Conservation (phyloP, 768 basidiomycete species). For the Thelephora ganbajun region DNA sequence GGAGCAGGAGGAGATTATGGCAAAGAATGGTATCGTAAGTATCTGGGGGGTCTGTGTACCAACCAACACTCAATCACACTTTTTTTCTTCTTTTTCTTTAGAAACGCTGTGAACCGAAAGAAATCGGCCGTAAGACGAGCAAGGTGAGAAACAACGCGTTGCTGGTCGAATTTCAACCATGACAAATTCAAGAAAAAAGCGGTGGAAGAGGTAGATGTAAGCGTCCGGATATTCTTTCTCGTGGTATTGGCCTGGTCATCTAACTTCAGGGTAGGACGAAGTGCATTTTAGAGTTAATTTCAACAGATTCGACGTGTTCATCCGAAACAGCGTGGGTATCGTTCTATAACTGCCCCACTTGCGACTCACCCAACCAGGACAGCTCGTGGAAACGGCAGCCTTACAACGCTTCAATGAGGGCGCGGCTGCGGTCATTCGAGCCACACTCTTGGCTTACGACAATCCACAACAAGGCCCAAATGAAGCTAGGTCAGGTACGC, state of each 20-base stretch:
- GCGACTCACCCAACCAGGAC: constrained; percentile 7
- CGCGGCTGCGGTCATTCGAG: constrained; percentile 58
- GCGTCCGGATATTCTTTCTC: constrained; percentile 12
- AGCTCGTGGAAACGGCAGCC: constrained; percentile 72
- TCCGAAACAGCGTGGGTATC: constrained; percentile 68
- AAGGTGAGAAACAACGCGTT: constrained; percentile 29
- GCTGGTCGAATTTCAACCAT: not conserved
- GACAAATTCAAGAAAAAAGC: constrained; percentile 25
- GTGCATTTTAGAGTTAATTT: constrained; percentile 82
- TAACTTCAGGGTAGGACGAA: constrained; percentile 30
- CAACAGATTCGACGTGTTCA: constrained; percentile 73
- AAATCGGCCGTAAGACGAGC: constrained; percentile 29
- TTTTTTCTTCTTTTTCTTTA: constrained; percentile 16
- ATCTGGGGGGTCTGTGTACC: not conserved
- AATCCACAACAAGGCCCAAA: constrained; percentile 41
- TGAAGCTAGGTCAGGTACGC: constrained; percentile 51
- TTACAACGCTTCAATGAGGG: constrained; percentile 69
- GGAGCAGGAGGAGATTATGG: constrained; percentile 45
- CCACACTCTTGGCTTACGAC: constrained; percentile 59
- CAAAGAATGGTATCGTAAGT: constrained; percentile 60
- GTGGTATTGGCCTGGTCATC: not conserved
- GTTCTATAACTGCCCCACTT: not conserved
- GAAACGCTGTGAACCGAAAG: constrained; percentile 56
- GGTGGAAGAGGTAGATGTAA: constrained; percentile 48
- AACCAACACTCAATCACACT: constrained; percentile 4